Percentiles rank a stretch among this genome's conserved stretches.
Evolutionary conservation across 768 basidiomycete genomes (phyloP).

Genomic region (Pleurotus cornucopiae): DNA sequence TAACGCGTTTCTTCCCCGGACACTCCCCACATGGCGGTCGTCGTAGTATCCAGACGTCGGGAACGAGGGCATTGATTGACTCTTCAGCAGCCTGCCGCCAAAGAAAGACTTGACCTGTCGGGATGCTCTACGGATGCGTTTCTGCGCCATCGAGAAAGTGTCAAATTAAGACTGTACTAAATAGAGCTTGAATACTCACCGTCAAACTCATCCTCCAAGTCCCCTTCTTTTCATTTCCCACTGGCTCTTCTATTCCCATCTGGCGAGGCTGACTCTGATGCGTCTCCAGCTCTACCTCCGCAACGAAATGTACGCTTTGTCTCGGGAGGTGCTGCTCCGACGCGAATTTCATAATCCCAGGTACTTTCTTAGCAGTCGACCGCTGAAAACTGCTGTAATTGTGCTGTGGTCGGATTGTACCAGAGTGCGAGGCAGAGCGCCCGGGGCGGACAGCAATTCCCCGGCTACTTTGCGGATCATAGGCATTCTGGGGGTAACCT

Average conservation of each 20-base stretch:
- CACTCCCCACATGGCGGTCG: not conserved
- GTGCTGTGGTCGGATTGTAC: not conserved
- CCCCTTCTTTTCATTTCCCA: not conserved
- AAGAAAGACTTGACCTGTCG: constrained; percentile 4
- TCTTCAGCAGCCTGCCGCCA: not conserved
- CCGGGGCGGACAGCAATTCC: not conserved
- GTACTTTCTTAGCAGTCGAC: not conserved
- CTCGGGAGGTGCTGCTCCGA: constrained; percentile 2
- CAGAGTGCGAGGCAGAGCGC: constrained; percentile 3
- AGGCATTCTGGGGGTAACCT: not conserved
- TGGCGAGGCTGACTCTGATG: not conserved
- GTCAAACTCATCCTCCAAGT: not conserved
- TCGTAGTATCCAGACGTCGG: not conserved
- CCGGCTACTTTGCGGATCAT: not conserved
- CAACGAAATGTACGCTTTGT: constrained; percentile 1
- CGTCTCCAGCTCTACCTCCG: not conserved
- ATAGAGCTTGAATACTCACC: not conserved
- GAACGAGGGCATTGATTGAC: constrained; percentile 2
- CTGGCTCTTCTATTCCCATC: not conserved
- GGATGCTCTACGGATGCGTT: constrained; percentile 1
- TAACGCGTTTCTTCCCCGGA: not conserved
- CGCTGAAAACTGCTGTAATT: not conserved
- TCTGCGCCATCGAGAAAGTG: not conserved
- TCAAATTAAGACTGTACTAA: not conserved
- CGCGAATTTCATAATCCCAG: constrained; percentile 2